A percentile compares a stretch with the other conserved stretches of the same genome.
Conservation (phyloP, 345 rosid species). For the Eucalyptus urophylla region DNA sequence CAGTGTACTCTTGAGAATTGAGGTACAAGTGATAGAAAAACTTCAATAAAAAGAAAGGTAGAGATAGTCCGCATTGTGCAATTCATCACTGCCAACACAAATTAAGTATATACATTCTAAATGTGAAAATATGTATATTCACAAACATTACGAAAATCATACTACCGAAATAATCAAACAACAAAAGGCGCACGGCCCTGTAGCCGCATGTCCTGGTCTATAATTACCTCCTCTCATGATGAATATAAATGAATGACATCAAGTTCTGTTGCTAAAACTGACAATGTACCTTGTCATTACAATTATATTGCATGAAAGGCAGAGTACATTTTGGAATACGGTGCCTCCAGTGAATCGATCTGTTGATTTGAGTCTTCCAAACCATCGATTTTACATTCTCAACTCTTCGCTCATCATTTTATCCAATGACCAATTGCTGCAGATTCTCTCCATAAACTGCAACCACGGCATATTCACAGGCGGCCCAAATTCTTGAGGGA, state of each 20-base stretch:
- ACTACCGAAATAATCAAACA: background rate
- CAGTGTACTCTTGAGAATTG: background rate
- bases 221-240: conserved; percentile 7
- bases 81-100: background rate
- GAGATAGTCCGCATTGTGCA: background rate
- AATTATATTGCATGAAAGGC: background rate
- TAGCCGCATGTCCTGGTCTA: conserved; percentile 13
- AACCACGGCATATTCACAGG: background rate
- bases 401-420: background rate
- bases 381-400: background rate
- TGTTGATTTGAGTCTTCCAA: background rate
- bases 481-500: background rate
- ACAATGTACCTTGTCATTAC: background rate
- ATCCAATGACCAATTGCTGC: background rate
- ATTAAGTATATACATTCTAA: background rate
- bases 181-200: background rate
- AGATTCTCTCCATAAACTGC: background rate
- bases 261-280: conserved; percentile 1
- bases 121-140: conserved; percentile 14
- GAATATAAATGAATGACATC: conserved; percentile 8
- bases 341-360: background rate
- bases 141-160: conserved; percentile 11
- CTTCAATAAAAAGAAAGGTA: background rate
- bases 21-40: background rate
- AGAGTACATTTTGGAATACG: background rate